Evolutionary conservation across 352 stramenopile species (phyloP).

Genomic region (Phytophthora tubulina): DNA sequence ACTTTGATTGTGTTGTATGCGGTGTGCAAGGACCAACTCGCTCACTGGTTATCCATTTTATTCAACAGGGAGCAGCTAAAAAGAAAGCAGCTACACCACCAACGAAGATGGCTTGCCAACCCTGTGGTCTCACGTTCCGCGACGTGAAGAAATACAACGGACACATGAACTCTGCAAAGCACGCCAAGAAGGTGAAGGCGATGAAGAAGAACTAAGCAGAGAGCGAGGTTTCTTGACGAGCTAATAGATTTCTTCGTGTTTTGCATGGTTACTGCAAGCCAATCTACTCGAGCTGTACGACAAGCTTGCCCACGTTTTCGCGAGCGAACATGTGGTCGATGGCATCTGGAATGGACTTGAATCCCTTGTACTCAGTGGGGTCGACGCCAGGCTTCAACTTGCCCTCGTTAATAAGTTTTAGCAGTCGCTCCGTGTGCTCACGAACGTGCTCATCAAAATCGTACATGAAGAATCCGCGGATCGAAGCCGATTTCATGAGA

Average conservation of each 20-base stretch:
- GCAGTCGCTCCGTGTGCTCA: constrained; percentile 52
- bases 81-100: constrained; percentile 26
- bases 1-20: neutral
- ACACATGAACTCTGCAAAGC: constrained; percentile 89
- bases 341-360: constrained; percentile 60
- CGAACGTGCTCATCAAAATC: constrained; percentile 44
- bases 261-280: too few species aligned
- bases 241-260: constrained; percentile 15
- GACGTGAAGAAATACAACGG: constrained; percentile 88
- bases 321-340: constrained; percentile 63
- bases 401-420: constrained; percentile 52
- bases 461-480: constrained; percentile 48
- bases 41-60: constrained; percentile 7
- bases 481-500: constrained; percentile 48
- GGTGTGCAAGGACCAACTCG: neutral
- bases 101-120: constrained; percentile 56
- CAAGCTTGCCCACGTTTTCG: constrained; percentile 72
- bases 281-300: constrained; percentile 53
- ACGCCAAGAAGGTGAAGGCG: constrained; percentile 75
- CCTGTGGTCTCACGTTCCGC: constrained; percentile 64
- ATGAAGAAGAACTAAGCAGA: constrained; percentile 47
- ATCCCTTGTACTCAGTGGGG: constrained; percentile 47
- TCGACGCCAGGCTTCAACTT: constrained; percentile 55
- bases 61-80: constrained; percentile 19
- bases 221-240: neutral